Evolutionary conservation across 2,329 filamentous ascomycete species (phyloP), one percentile per base, ranked within the genome.

Genomic region (Aspergillus persii): DNA sequence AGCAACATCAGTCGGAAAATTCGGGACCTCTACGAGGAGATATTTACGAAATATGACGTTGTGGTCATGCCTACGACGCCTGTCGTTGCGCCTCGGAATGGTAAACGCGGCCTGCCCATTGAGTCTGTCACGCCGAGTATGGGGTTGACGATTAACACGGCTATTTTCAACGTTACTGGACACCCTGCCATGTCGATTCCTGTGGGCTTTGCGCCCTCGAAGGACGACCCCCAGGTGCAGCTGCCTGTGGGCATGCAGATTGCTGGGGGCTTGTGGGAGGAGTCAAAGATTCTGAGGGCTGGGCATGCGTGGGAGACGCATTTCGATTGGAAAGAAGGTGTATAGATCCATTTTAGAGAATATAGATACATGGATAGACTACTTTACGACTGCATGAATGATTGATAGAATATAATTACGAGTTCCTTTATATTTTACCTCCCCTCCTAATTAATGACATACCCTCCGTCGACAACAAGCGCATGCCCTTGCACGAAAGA

Each of bases 161-260:
- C 81, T 8, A 76, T 80, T 2, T 86, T 86, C 69, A 83, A 86
- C 63, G 76, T 81, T 2, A 85, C 83, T 0, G 84, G 84, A 0
- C 83, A 86, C 62, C 83, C 84, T 0, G 84, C 82, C 0, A 66
- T 86, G 62, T 77, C 80, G 0, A 71, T 86, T 50, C 83, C 83
- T 0, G 73, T 83, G 36, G 83, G 83, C 0, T 77, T 80, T 63
- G 71, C 79, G 2, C 60, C 68, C 5, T 65, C 69, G 4, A 65
- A 59, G 36, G 69, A 68, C 5, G 54, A 70, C 51, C 26, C 50
- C 1, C 44, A 68, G 2, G 52, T 79, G 0, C 61, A 68, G 57
- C 65, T 85, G 23, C 83, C 83, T 0, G 81, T 84, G 0, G 81
- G 83, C 0, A 76, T 86, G 76, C 83, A 86, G 64, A 77, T 86